A percentile compares a stretch with the other conserved stretches of the same genome.
These are phyloP conservation scores for Hypomyces rosellus DNA, from an alignment of 2,329 filamentous ascomycete species.

Conservation along the genomic window DNA sequence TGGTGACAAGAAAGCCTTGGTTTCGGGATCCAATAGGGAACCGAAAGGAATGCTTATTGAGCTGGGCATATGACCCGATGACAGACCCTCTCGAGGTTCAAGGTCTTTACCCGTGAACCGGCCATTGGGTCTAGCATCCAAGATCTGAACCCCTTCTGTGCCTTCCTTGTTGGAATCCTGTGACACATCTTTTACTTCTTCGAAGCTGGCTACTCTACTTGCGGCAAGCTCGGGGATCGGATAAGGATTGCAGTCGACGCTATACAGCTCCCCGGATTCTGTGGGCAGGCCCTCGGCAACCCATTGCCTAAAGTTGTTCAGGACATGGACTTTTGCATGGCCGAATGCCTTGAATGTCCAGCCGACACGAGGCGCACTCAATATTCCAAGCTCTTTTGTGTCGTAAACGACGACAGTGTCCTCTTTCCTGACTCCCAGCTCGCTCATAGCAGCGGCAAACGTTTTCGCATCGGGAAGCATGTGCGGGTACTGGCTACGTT, in stretches of 20 bases:
- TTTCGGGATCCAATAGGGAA: conserved; percentile 72
- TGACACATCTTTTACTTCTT: conserved; percentile 73
- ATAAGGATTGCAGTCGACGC: conserved; percentile 58
- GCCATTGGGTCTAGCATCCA: conserved; percentile 77
- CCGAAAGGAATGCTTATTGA: conserved; percentile 77
- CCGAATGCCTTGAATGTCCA: conserved; percentile 93
- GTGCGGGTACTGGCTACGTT: conserved; percentile 83
- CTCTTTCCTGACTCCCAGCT: conserved; percentile 77
- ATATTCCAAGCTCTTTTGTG: conserved; percentile 82
- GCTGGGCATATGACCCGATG: conserved; percentile 87
- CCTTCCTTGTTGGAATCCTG: conserved; percentile 75
- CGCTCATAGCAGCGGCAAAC: conserved; percentile 84
- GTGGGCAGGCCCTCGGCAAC: conserved; percentile 75
- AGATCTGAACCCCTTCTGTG: conserved; percentile 73
- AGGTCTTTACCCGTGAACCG: conserved; percentile 78
- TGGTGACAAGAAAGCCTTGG: conserved; percentile 69
- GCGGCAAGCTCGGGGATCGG: conserved; percentile 56
- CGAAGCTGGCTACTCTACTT: conserved; percentile 68
- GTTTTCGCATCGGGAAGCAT: conserved; percentile 81
- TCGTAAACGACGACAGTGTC: conserved; percentile 95
- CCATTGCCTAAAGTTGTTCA: conserved; percentile 97
- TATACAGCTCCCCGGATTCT: conserved; percentile 70
- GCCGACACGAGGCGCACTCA: conserved; percentile 85
- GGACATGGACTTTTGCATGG: conserved; percentile 76
- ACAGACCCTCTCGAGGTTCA: conserved; percentile 79